Base-by-base conservation (phyloP, 768 basidiomycete species). In the Lactarius sanguifluus region DNA sequence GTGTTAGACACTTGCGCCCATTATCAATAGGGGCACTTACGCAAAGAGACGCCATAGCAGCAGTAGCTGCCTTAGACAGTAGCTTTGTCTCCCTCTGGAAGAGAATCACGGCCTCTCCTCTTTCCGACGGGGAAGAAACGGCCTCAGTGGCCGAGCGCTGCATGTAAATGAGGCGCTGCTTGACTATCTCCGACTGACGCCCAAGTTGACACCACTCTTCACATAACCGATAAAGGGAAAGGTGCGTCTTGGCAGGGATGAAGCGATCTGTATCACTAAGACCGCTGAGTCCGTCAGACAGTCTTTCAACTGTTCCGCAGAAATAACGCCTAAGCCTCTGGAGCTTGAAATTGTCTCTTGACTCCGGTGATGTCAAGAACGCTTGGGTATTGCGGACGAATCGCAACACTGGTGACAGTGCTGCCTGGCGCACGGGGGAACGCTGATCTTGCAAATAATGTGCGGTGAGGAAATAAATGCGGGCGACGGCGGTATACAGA, bases 181-280 rank as follows among this genome's bases (percentile, higher is more conserved):
- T 89, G 45, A 85, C 83, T n/a, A 79, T 77, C 67, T 94, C 91
- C 1, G 86, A 82, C 71, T 91, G 87, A 36, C 86, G 83, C 6
- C 92, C 94, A 56, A 90, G 80, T 72, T 92, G 88, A 75, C 94
- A 96, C 95, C 95, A 97, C 72, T 95, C 93, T 76, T 96, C 93
- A 70, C 93, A 95, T 45, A 94, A 79, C 40, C 89, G 86, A 76
- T 92, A 96, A 38, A 96, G 77, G 3, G 88, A 83, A 8, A 95
- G 81, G 72, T 93, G 86, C 79, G 88, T 88, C 64, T 90, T 85
- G 5, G 83, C 79, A 1, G 90, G 87, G 60, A 91, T 85, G 73
- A 92, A 92, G 5, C 88, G 82, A 60, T 94, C 92, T 1, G 86
- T 85, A 65, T 90, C 87, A 59, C 88, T 87, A 34, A 93, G 79